phyloP scores from a whole-genome alignment of 352 stramenopile genomes.

The Albugo laibachii region DNA sequence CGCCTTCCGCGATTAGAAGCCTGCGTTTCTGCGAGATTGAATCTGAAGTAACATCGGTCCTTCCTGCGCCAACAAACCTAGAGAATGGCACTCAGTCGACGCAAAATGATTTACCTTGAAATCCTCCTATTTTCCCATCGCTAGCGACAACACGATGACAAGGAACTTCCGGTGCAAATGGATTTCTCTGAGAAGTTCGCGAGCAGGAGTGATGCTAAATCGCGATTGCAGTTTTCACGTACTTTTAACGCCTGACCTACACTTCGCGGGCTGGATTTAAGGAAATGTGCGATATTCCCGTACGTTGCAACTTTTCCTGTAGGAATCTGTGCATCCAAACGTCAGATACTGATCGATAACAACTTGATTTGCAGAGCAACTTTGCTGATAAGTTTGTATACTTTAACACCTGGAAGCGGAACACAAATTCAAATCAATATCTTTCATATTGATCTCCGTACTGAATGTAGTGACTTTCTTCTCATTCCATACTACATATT shows the following conservation, averaged over 20 bases:
- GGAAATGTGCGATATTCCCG: constrained; percentile 28
- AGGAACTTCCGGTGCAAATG: constrained; percentile 52
- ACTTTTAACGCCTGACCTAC: constrained; percentile 69
- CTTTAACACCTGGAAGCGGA: constrained; percentile 36
- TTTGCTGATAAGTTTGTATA: not conserved
- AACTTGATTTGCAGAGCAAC: not conserved
- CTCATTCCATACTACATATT: constrained; percentile 39
- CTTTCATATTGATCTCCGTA: not conserved
- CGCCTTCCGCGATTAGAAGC: constrained; percentile 38
- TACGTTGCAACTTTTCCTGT: constrained; percentile 66
- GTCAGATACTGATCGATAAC: not conserved
- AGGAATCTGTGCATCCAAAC: constrained; percentile 27
- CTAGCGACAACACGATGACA: constrained; percentile 64
- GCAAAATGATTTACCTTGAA: constrained; percentile 23
- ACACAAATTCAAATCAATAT: constrained; percentile 64
- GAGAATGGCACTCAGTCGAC: not conserved
- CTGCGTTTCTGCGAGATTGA: constrained; percentile 47
- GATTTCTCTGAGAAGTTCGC: constrained; percentile 32
- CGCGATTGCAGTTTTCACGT: constrained; percentile 3
- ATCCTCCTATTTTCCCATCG: constrained; percentile 43
- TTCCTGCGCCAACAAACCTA: constrained; percentile 14
- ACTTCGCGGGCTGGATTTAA: constrained; percentile 38
- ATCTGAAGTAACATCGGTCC: constrained; percentile 28
- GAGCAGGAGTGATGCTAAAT: not conserved
- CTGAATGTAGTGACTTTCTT: constrained; percentile 25